Conservation (phyloP, 164 flowering plant genomes). For the Protea cynaroides region DNA sequence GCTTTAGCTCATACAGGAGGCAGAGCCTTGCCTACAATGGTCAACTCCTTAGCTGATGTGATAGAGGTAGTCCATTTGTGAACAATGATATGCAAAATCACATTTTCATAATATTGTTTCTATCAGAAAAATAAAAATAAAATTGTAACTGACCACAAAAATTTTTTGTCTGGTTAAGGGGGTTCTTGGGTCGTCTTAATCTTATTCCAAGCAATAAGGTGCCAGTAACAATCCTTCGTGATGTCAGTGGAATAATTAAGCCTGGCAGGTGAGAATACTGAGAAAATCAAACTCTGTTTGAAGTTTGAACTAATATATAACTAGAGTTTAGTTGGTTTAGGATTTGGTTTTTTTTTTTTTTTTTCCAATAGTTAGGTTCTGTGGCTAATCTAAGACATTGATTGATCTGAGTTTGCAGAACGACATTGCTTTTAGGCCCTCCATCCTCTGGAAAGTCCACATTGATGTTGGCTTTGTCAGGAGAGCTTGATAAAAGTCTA, state of each 20-base stretch:
- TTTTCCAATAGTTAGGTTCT: neutral
- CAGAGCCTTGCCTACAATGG: too few relatives aligned
- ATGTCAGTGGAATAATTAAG: slow-evolving; percentile 65
- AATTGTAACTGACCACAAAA: neutral
- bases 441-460: too few relatives aligned
- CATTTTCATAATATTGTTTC: neutral
- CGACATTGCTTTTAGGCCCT: too few relatives aligned
- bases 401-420: slow-evolving; percentile 1
- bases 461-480: too few relatives aligned
- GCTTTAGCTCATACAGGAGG: slow-evolving; percentile 26
- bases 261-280: slow-evolving; percentile 41
- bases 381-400: neutral
- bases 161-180: slow-evolving; percentile 17
- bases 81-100: neutral
- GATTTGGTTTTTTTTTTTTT: neutral
- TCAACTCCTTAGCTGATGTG: slow-evolving; percentile 24
- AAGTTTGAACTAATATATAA: too few relatives aligned
- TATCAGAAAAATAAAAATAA: too few relatives aligned
- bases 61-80: slow-evolving; percentile 31
- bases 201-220: slow-evolving; percentile 42
- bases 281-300: neutral
- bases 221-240: slow-evolving; percentile 42
- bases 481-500: neutral
- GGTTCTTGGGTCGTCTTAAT: slow-evolving; percentile 31
- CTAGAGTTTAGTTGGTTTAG: too few relatives aligned